Evolutionary conservation across 1,284 basidiomycete genomes (phyloP), one percentile per base, ranked within the genome.

Genomic region (Coniferiporia sulphurascens): DNA sequence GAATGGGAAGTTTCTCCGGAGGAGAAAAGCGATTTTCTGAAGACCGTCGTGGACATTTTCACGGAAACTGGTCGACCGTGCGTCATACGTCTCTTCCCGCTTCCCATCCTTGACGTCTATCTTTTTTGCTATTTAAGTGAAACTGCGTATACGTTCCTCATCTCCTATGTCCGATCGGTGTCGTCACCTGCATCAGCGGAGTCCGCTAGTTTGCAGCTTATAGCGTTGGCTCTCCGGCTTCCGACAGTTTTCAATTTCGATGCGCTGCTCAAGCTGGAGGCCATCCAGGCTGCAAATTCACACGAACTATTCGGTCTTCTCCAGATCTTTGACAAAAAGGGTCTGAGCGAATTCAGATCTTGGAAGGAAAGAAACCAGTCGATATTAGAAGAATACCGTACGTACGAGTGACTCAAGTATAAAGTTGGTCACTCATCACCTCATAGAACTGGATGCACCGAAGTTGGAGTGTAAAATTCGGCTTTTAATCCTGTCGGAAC

Each of bases 391-490:
- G 81, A 84, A 65, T 80, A 89, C 67, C 74, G 90, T 88, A 65
- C 65, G 87, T 78, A 41, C 38, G 7, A 32, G 55, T 27, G 50
- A 21, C 27, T 41, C 38, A 46, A 19, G 13, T 1, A 35, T 17
- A 19, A 12, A 48, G n/a, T 4, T 43, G 41, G 17, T 19, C 19
- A 48, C 53, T n/a, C 5, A 36, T 38, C 9, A 1, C 58, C 27
- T 21, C 9, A 7, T 52, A 78, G 87, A 78, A 36, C 72, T 89
- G 49, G 81, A 84, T 53, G 70, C 72, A 48, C 58, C 74, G 10
- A 78, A 84, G 58, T 77, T 96, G 22, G 84, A 89, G 69, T 84
- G 81, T 65, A 97, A 96, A 76, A 86, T 96, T 54, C 83, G 90
- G 49, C 80, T 95, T 5, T 77, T 96, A 48, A 85, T 86, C 5